Percentiles rank a stretch among this genome's conserved stretches.
Conservation (phyloP, 228 moss, liverwort and hornwort species). For the Sphagnum magellanicum region DNA sequence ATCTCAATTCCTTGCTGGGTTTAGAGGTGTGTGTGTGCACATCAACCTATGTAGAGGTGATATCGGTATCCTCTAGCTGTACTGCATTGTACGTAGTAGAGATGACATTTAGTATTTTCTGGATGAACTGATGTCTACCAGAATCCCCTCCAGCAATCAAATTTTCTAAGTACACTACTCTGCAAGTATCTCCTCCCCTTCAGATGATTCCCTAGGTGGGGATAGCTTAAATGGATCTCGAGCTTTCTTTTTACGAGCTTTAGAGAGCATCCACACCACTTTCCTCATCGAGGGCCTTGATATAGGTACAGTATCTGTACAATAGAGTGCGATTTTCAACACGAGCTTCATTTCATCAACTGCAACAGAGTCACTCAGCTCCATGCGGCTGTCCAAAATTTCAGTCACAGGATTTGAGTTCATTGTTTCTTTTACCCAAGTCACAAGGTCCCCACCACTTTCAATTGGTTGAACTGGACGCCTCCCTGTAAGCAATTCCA, state of each 20-base stretch:
- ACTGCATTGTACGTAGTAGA: too few relatives aligned
- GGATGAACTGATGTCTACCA: too few relatives aligned
- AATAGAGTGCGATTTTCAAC: constrained; percentile 69
- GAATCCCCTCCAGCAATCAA: too few relatives aligned
- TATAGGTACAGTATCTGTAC: constrained; percentile 45
- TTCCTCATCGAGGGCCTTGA: constrained; percentile 77
- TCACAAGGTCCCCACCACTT: constrained; percentile 64
- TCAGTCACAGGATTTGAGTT: constrained; percentile 36
- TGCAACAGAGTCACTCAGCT: constrained; percentile 35
- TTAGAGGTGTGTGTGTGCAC: too few relatives aligned
- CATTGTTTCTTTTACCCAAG: constrained; percentile 67
- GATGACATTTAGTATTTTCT: too few relatives aligned
- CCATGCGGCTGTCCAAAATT: constrained; percentile 58
- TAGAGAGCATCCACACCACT: constrained; percentile 65
- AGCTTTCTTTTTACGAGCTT: constrained; percentile 35
- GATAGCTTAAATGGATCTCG: constrained; percentile 7
- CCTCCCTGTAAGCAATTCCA: constrained; percentile 76
- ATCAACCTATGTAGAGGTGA: too few relatives aligned
- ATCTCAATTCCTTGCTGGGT: too few relatives aligned
- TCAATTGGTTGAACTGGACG: constrained; percentile 66
- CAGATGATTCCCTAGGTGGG: too few relatives aligned
- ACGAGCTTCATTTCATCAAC: constrained; percentile 75
- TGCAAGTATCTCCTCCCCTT: too few relatives aligned
- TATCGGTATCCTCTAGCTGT: too few relatives aligned
- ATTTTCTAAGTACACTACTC: too few relatives aligned